Conservation (phyloP, 306 rosid genomes). For the Erythrophleum fordii region DNA sequence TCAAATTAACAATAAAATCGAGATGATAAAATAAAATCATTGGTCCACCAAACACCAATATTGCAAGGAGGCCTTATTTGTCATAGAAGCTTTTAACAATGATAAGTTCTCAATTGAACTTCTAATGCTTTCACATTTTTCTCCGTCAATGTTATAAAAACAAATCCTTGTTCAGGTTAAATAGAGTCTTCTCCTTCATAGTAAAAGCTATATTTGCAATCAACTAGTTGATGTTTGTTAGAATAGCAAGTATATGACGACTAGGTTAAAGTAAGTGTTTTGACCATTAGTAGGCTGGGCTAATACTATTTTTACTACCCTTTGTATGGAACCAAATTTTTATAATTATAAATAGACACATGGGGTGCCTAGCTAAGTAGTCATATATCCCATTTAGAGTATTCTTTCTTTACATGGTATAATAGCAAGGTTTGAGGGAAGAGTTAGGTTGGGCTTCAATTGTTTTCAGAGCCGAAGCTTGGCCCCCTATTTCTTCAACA, state of each 20-base stretch:
- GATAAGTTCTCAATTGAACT: background rate
- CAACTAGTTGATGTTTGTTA: background rate
- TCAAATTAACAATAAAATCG: background rate
- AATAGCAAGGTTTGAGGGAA: no score
- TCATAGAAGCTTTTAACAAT: background rate
- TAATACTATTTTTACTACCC: background rate
- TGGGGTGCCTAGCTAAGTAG: no score
- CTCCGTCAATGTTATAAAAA: no score
- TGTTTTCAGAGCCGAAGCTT: no score
- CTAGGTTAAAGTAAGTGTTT: background rate
- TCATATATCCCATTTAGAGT: no score
- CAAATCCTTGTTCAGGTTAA: background rate
- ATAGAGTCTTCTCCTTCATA: background rate
- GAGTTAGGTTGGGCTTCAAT: no score
- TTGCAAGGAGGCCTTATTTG: background rate
- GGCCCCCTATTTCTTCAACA: no score
- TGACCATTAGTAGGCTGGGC: background rate
- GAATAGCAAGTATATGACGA: background rate
- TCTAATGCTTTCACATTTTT: background rate
- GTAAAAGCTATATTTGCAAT: background rate
- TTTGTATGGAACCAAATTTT: no score
- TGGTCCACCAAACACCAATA: background rate
- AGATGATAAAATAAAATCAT: background rate
- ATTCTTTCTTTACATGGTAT: no score
- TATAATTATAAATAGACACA: no score